Conservation (phyloP, 1,284 basidiomycete species). For the Phenoliferia sp. region DNA sequence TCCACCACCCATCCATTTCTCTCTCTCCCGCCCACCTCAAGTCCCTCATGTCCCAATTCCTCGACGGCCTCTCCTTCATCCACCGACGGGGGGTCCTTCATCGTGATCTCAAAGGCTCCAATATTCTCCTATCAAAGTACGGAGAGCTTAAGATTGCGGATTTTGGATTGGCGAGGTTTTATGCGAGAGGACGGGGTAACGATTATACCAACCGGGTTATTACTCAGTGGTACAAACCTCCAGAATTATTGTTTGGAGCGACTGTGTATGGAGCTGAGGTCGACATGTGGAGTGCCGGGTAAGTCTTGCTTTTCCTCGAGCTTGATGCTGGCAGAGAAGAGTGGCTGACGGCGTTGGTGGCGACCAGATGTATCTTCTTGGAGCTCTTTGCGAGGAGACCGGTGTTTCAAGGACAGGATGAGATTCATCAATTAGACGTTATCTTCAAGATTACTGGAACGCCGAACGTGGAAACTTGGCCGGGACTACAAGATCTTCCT, state of each 20-base stretch:
- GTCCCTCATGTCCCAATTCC: conserved; percentile 90
- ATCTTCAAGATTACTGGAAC: conserved; percentile 89
- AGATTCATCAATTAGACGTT: conserved; percentile 92
- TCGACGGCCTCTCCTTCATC: conserved; percentile 85
- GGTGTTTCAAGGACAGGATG: conserved; percentile 92
- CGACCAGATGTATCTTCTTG: conserved; percentile 86
- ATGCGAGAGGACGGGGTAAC: conserved; percentile 78
- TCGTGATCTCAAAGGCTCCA: conserved; percentile 97
- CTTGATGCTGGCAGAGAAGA: background rate
- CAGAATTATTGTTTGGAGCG: conserved; percentile 90
- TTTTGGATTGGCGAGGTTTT: conserved; percentile 96
- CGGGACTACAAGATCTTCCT: conserved; percentile 72
- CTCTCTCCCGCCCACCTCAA: conserved; percentile 88
- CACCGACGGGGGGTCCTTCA: conserved; percentile 95
- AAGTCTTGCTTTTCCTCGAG: conserved; percentile 37
- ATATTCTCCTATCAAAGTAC: conserved; percentile 88
- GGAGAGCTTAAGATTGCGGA: conserved; percentile 95
- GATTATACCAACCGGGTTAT: conserved; percentile 99
- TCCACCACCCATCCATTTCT: conserved; percentile 78
- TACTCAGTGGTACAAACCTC: conserved; percentile 97
- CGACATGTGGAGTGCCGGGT: conserved; percentile 99
- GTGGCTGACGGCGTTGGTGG: conserved; percentile 14
- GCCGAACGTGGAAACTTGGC: conserved; percentile 76
- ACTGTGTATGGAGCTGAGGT: conserved; percentile 97
- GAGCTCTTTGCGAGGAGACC: conserved; percentile 94